Evolutionary conservation across 805 yeast genomes (phyloP), one percentile per base, ranked within the genome.

Genomic region (Metschnikowia rubicola): DNA sequence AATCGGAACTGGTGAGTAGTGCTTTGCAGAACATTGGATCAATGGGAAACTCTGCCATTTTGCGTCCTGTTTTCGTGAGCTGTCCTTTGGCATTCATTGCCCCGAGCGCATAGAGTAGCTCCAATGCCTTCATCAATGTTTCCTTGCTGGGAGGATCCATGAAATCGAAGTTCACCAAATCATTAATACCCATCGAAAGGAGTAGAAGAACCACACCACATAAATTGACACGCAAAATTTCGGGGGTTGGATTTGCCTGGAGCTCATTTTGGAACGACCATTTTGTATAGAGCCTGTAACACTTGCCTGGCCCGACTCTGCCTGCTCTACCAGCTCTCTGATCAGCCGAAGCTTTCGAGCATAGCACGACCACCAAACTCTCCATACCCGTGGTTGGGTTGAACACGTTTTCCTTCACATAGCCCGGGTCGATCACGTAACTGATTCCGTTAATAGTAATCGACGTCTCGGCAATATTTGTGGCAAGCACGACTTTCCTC

Each of bases 41-140:
- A 52, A 91, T 78, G 0, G 99, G 99, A 56, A 91, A 88, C 48
- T 84, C 89, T 1, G 96, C 85, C 97, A 94, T 91, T 51, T 80
- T 79, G 37, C 85, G 67, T 0, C 99, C 99, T 1, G 83, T 60
- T 39, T 78, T 71, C 0, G 98, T 92, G 35, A 94, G 68, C 42
- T 79, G 74, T 0, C 98, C 99, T 46, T 77, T 77, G 9, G 84
- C 81, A 55, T 87, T 89, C 45, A 94, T 67, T 0, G 97, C 98
- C 0, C 96, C 96, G 8, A 94, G 65, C 0, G 91, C 83, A 63
- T 88, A 92, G n/a, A 94, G 68, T 42, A 87, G 77, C 51, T 89
- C 94, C 33, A 92, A 67, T 0, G 97, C 84, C 44, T 83, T 81
- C 11, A 86, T 78, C 55, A 95, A 68, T 0, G 94, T 72, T 30